These are phyloP conservation scores for Casuarina glauca DNA, from an alignment of 306 rosid genomes.

Conservation along the genomic window DNA sequence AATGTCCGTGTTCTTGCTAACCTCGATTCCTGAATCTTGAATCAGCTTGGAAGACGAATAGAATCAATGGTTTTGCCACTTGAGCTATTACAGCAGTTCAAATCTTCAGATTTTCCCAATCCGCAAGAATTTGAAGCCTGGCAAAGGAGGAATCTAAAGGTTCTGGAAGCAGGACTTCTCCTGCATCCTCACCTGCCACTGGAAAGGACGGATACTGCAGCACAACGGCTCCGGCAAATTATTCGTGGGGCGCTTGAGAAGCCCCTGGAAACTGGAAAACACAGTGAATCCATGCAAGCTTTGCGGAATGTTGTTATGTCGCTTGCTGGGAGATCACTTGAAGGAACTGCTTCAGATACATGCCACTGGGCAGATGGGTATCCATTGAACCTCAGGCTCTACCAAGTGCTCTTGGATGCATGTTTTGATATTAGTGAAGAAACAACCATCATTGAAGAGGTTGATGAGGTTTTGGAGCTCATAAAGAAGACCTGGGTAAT, in stretches of 20 bases:
- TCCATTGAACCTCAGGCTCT: conserved; percentile 88
- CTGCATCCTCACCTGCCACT: conserved; percentile 66
- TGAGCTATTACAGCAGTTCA: conserved; percentile 82
- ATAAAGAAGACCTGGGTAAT: conserved; percentile 89
- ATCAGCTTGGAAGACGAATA: conserved; percentile 84
- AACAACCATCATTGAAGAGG: conserved; percentile 76
- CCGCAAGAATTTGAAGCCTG: conserved; percentile 77
- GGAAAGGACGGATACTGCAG: conserved; percentile 55
- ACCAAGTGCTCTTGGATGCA: conserved; percentile 79
- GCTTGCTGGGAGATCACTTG: conserved; percentile 77
- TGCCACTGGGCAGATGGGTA: conserved; percentile 98
- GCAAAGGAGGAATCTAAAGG: conserved; percentile 77
- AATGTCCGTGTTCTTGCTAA: conserved; percentile 7
- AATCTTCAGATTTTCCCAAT: conserved; percentile 64
- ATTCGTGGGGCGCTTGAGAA: conserved; percentile 60
- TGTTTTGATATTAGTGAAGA: conserved; percentile 81
- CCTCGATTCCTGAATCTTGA: conserved; percentile 34
- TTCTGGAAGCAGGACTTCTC: conserved; percentile 81
- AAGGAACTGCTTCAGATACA: conserved; percentile 55
- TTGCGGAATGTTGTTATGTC: conserved; percentile 60
- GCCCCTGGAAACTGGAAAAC: conserved; percentile 63
- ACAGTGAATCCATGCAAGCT: conserved; percentile 58
- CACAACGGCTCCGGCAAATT: conserved; percentile 59
- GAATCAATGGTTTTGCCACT: conserved; percentile 88
- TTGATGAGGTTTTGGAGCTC: conserved; percentile 92